Evolutionary conservation across 2,329 filamentous ascomycete genomes (phyloP).

Genomic region (Cercospora janseana): DNA sequence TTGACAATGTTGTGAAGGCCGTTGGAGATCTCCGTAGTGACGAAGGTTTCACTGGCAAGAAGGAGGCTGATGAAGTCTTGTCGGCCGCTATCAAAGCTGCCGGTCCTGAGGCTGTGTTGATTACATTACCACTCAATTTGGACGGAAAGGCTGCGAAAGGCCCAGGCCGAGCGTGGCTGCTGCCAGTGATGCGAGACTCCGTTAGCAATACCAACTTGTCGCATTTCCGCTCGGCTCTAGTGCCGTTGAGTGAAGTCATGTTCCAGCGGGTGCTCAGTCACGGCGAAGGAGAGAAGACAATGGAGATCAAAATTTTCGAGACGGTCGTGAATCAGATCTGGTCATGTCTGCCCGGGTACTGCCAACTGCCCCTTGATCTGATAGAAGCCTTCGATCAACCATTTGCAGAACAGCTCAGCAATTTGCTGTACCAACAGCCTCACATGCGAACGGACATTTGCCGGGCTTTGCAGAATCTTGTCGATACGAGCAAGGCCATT

Average conservation of each 20-base stretch:
- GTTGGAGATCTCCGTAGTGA: constrained; percentile 86
- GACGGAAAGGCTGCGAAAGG: constrained; percentile 66
- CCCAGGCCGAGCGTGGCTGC: constrained; percentile 87
- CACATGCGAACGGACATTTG: constrained; percentile 86
- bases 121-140: constrained; percentile 82
- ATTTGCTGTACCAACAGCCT: constrained; percentile 87
- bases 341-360: constrained; percentile 91
- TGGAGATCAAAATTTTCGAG: constrained; percentile 97
- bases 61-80: constrained; percentile 87
- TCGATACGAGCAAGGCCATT: constrained; percentile 88
- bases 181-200: constrained; percentile 85
- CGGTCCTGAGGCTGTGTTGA: constrained; percentile 80
- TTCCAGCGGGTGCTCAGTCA: constrained; percentile 86
- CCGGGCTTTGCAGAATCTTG: constrained; percentile 76
- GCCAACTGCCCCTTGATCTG: constrained; percentile 79
- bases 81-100: constrained; percentile 84
- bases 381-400: constrained; percentile 69
- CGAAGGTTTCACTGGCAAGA: constrained; percentile 87
- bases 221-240: constrained; percentile 82
- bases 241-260: constrained; percentile 84
- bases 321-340: constrained; percentile 94
- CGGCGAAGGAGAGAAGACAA: constrained; percentile 78
- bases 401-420: constrained; percentile 88
- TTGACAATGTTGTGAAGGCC: constrained; percentile 71
- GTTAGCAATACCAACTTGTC: constrained; percentile 82